Evolutionary conservation across 2,329 filamentous ascomycete genomes (phyloP).

Genomic region (Dactylellina cionopaga): DNA sequence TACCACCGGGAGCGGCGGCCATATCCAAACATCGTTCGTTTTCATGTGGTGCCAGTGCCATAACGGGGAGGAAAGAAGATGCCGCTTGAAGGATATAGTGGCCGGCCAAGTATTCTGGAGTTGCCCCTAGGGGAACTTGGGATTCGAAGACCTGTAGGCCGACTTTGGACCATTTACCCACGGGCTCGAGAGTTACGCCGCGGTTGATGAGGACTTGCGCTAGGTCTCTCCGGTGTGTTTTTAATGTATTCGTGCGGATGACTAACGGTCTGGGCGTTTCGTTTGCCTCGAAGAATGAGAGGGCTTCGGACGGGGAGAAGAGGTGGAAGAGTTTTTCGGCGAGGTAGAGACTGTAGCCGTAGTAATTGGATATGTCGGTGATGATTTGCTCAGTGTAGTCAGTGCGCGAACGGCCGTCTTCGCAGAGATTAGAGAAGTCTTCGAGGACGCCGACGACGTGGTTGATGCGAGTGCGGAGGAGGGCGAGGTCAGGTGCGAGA

Average conservation of each 20-base stretch:
- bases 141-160: constrained; percentile 96
- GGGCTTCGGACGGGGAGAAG: constrained; percentile 91
- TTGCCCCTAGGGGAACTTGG: constrained; percentile 86
- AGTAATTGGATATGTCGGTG: constrained; percentile 94
- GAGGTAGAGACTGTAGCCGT: constrained; percentile 93
- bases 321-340: constrained; percentile 94
- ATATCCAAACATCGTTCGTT: constrained; percentile 91
- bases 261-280: constrained; percentile 92
- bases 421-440: constrained; percentile 82
- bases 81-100: constrained; percentile 98
- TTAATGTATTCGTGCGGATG: constrained; percentile 94
- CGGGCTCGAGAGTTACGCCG: constrained; percentile 92
- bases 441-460: constrained; percentile 92
- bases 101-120: constrained; percentile 94
- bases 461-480: constrained; percentile 87
- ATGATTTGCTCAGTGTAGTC: constrained; percentile 89
- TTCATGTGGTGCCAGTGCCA: constrained; percentile 94
- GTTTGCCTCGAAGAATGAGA: constrained; percentile 99
- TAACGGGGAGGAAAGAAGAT: constrained; percentile 94
- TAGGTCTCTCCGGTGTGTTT: constrained; percentile 78
- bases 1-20: constrained; percentile 94
- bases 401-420: constrained; percentile 80
- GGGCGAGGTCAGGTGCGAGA: constrained; percentile 87
- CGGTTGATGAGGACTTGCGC: constrained; percentile 95
- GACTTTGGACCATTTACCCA: constrained; percentile 98